Conservation (phyloP, 768 basidiomycete genomes). For the Tulasnella sp. region DNA sequence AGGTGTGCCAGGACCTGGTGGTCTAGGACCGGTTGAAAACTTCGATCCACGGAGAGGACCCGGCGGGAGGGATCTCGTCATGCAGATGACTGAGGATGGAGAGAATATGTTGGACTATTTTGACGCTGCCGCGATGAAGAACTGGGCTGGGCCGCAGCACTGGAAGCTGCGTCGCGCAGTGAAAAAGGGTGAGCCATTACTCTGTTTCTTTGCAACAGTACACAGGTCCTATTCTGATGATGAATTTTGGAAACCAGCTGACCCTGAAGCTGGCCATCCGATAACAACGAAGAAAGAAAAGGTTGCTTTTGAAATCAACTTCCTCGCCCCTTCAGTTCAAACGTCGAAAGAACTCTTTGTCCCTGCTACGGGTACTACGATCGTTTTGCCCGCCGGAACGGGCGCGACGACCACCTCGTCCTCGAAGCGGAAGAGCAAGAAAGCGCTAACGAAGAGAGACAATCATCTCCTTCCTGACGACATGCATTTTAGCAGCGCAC, state of each 20-base stretch:
- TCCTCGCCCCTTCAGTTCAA: conserved; percentile 50
- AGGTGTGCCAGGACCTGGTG: conserved; percentile 19
- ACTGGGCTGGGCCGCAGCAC: conserved; percentile 98
- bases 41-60: conserved; percentile 80
- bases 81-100: conserved; percentile 71
- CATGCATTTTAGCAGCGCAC: conserved; percentile 90
- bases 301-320: conserved; percentile 75
- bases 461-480: conserved; percentile 85
- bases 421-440: conserved; percentile 39
- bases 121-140: conserved; percentile 75
- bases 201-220: background rate
- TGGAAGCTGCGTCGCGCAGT: conserved; percentile 68
- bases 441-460: conserved; percentile 51
- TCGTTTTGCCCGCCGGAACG: conserved; percentile 53
- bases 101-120: conserved; percentile 75
- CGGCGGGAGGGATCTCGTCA: conserved; percentile 67
- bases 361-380: conserved; percentile 58
- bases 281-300: conserved; percentile 60
- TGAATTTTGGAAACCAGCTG: background rate
- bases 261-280: conserved; percentile 31
- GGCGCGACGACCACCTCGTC: conserved; percentile 25
- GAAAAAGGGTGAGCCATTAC: conserved; percentile 13
- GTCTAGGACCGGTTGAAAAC: conserved; percentile 41
- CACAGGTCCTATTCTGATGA: background rate
- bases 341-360: conserved; percentile 65